phyloP scores from a whole-genome alignment of 345 rosid genomes.

The Jatropha curcas region DNA sequence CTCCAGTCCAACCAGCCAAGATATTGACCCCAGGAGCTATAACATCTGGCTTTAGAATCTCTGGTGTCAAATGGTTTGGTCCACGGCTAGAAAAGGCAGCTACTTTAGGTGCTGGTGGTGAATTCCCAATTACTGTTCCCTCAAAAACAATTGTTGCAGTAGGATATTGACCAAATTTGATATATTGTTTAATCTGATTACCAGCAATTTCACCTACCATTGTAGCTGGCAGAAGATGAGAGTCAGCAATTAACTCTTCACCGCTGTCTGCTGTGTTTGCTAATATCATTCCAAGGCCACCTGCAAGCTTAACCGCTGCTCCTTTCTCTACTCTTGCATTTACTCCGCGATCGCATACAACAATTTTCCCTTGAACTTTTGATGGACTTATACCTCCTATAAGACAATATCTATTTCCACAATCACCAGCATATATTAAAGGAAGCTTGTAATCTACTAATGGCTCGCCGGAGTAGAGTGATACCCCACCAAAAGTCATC shows the following conservation, averaged over 20 bases:
- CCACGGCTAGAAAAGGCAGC: slow-evolving; percentile 36
- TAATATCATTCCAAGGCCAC: slow-evolving; percentile 34
- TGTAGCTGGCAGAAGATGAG: slow-evolving; percentile 37
- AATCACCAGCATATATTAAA: slow-evolving; percentile 64
- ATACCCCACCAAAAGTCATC: slow-evolving; percentile 53
- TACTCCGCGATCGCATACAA: slow-evolving; percentile 32
- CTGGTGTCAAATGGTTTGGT: slow-evolving; percentile 28
- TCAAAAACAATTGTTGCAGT: slow-evolving; percentile 31
- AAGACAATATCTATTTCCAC: slow-evolving; percentile 48
- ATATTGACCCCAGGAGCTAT: slow-evolving; percentile 35
- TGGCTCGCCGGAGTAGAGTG: slow-evolving; percentile 60
- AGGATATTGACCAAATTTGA: slow-evolving; percentile 19
- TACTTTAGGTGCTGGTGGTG: slow-evolving; percentile 32
- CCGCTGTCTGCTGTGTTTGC: slow-evolving; percentile 29
- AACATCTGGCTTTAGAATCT: slow-evolving; percentile 35
- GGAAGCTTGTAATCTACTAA: slow-evolving; percentile 44
- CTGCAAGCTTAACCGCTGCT: slow-evolving; percentile 30
- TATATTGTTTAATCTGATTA: slow-evolving; percentile 19
- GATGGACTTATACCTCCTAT: slow-evolving; percentile 13
- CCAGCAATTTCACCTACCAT: slow-evolving; percentile 29
- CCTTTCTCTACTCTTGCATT: slow-evolving; percentile 39
- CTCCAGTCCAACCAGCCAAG: slow-evolving; percentile 35
- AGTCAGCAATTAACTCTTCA: slow-evolving; percentile 36
- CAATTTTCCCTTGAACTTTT: slow-evolving; percentile 33
- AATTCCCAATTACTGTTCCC: slow-evolving; percentile 26